phyloP scores from a whole-genome alignment of 345 rosid species.

The Clausena lansium region DNA sequence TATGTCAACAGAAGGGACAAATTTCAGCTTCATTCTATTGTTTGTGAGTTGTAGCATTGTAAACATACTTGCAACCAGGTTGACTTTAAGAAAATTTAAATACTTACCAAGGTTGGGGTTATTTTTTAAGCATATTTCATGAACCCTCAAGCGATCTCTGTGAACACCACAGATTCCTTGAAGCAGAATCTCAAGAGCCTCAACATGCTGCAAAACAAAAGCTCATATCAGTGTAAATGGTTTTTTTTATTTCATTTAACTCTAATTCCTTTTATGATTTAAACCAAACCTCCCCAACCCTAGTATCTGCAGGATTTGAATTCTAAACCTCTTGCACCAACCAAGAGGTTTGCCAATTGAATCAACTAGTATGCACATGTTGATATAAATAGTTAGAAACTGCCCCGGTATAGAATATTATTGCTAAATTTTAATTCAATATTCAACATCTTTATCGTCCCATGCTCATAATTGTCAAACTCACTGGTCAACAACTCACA shows the following conservation, averaged over 20 bases:
- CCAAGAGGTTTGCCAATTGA: not conserved
- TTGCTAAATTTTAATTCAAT: not conserved
- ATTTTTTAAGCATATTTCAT: conserved; percentile 84
- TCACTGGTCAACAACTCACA: not conserved
- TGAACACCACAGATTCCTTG: conserved; percentile 98
- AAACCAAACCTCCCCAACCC: not conserved
- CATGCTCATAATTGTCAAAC: not conserved
- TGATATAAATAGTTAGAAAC: not conserved
- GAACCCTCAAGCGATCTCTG: conserved; percentile 78
- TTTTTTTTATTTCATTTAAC: not conserved
- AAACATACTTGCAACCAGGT: not conserved
- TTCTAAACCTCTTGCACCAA: not conserved
- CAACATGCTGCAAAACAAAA: conserved; percentile 64
- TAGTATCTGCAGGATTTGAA: not conserved
- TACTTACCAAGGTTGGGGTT: conserved; percentile 68
- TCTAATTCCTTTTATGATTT: not conserved
- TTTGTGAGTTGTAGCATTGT: not conserved
- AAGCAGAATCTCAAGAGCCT: conserved; percentile 97
- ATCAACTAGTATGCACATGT: not conserved
- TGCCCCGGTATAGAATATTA: not conserved
- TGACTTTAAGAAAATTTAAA: not conserved
- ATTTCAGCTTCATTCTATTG: not conserved
- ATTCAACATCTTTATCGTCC: not conserved
- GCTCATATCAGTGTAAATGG: not conserved
- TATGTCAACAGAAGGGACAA: not conserved